phyloP scores from a whole-genome alignment of 805 yeast genomes.

The Zygotorulaspora danielsina region DNA sequence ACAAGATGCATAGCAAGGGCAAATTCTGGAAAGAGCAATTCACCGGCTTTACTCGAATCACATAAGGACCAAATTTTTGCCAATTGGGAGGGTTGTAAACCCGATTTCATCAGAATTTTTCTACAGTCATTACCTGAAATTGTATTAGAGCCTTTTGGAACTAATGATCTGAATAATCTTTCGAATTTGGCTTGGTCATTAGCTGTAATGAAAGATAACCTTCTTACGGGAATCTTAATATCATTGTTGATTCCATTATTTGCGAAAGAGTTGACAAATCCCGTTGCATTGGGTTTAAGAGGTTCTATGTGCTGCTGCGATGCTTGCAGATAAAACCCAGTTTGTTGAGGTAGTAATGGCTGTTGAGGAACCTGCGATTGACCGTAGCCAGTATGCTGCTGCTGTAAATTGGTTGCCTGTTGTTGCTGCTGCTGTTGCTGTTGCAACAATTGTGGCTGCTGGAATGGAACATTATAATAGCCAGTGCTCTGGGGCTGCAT shows the following conservation, averaged over 20 bases:
- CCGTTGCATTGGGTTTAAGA: conserved; percentile 44
- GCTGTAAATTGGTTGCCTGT: conserved; percentile 24
- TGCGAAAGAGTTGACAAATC: conserved; percentile 42
- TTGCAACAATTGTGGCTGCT: conserved; percentile 14
- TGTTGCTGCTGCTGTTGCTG: conserved; percentile 22
- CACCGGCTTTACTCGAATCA: conserved; percentile 85
- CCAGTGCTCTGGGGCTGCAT: conserved; percentile 18
- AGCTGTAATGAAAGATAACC: conserved; percentile 79
- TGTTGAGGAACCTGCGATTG: conserved; percentile 34
- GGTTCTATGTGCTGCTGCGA: conserved; percentile 32
- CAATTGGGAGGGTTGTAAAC: conserved; percentile 65
- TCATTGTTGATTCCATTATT: conserved; percentile 49
- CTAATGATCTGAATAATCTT: conserved; percentile 74
- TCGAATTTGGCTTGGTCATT: conserved; percentile 86
- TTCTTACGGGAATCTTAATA: conserved; percentile 64
- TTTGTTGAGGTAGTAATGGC: conserved; percentile 37
- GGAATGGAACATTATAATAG: conserved; percentile 12
- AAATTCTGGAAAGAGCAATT: conserved; percentile 87
- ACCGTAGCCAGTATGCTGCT: conserved; percentile 14
- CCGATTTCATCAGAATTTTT: conserved; percentile 73
- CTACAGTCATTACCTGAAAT: conserved; percentile 72
- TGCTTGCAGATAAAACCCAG: conserved; percentile 43
- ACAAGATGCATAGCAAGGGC: conserved; percentile 88
- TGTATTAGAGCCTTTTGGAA: conserved; percentile 47
- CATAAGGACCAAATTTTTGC: conserved; percentile 88